Base-by-base conservation (phyloP, 352 stramenopile genomes). In the Globisporangium barbulae region DNA sequence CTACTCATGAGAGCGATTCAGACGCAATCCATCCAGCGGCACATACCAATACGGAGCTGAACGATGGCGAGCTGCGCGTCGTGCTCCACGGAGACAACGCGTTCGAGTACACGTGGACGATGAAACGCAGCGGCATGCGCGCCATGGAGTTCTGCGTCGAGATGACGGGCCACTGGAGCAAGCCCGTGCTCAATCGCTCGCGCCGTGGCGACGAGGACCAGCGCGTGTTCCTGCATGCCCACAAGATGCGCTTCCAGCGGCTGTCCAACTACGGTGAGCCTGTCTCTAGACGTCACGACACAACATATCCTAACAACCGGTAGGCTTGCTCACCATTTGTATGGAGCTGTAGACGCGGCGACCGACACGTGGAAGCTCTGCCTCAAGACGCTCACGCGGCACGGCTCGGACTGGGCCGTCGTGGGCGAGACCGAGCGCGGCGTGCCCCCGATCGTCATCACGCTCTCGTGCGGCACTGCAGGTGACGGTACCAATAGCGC, bases 1-100 rank as follows among this genome's bases (percentile, higher is more conserved):
- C 15, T 7, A 19, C 28, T 25, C 47, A 54, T 6, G 49, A 59
- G 13, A 35, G 28, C 17, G 55, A 60, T 30, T 39, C 19, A 0
- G 15, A 61, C 3, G 21, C 44, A 13, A 9, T 0, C 45, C 12
- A 28, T 37, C 5, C 45, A 56, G 19, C 59, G 3, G 2, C 42
- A 25, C 30, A 35, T 7, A 62, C 25, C 0, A 52, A 30, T 13
- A 28, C 31, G 13, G 68, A 82, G 25, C 70, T 69, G 17, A 74
- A 74, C 44, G 76, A 75, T 6, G 75, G 68, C 30, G 73, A 76
- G 22, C 64, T 70, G 19, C 75, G 65, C 1, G 49, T 94, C 1
- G 39, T 89, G 13, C 73, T 94, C 7, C 82, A 94, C 62, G 84
- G 83, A 3, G 84, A 94, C 68, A 93, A 91, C 64, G 81, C 81